Conservation (phyloP, 2,329 filamentous ascomycete genomes). For the Fusarium metavorans region DNA sequence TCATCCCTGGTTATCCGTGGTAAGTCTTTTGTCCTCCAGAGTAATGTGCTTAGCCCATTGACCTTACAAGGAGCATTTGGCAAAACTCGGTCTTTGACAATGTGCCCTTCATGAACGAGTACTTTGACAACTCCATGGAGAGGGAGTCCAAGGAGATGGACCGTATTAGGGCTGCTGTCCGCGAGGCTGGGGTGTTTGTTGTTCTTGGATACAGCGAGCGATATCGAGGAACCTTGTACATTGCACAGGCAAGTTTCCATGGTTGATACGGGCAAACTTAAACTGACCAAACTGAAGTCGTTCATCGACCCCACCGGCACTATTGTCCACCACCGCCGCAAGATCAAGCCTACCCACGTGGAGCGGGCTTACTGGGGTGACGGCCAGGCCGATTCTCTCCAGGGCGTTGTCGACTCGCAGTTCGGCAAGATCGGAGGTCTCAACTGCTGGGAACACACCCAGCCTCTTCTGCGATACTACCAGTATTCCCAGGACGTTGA, state of each 20-base stretch:
- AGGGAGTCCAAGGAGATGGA: slow-evolving; percentile 57
- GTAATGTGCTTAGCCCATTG: slow-evolving; percentile 6
- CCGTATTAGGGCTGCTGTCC: slow-evolving; percentile 58
- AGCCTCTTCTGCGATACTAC: slow-evolving; percentile 61
- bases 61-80: slow-evolving; percentile 45
- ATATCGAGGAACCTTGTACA: slow-evolving; percentile 54
- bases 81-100: slow-evolving; percentile 45
- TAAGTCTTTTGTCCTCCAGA: slow-evolving; percentile 35
- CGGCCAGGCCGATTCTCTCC: slow-evolving; percentile 52
- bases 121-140: slow-evolving; percentile 58
- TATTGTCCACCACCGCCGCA: slow-evolving; percentile 56
- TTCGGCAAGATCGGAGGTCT: slow-evolving; percentile 57
- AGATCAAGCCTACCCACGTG: slow-evolving; percentile 65
- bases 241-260: slow-evolving; percentile 44
- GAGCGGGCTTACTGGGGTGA: slow-evolving; percentile 63
- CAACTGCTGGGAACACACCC: slow-evolving; percentile 63
- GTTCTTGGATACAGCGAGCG: slow-evolving; percentile 58
- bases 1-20: slow-evolving; percentile 61
- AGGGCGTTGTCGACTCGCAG: slow-evolving; percentile 51
- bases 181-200: slow-evolving; percentile 57
- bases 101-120: slow-evolving; percentile 56
- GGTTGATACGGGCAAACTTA: no score
- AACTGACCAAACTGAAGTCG: background rate
- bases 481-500: slow-evolving; percentile 57
- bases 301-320: slow-evolving; percentile 56